Conservation (phyloP, 75 land plant species). For the Larix kaempferi region DNA sequence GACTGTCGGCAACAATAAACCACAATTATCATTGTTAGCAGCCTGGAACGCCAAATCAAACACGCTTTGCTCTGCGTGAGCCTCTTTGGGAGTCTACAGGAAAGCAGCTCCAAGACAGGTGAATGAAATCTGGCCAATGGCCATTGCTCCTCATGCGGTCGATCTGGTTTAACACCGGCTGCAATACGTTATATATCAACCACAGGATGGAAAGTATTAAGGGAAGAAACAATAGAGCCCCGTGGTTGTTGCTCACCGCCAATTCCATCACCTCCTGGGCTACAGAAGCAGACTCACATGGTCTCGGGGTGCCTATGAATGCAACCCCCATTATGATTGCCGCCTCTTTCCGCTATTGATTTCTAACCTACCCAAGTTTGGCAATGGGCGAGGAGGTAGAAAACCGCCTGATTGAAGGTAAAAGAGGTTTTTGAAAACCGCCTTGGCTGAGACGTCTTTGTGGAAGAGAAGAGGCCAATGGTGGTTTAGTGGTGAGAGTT, state of each 20-base stretch:
- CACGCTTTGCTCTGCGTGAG: conserved; percentile 10
- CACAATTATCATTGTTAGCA: conserved; percentile 47
- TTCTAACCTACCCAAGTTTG: background rate
- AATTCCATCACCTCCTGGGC: conserved; percentile 55
- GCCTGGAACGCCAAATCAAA: conserved; percentile 26
- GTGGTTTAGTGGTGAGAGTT: background rate
- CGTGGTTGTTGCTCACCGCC: conserved; percentile 67
- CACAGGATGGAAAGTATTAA: conserved; percentile 68
- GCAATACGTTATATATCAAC: conserved; percentile 82
- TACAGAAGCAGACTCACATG: conserved; percentile 60
- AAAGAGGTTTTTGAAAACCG: background rate
- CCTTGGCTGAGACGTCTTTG: background rate
- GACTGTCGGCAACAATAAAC: conserved; percentile 52
- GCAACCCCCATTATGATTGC: background rate
- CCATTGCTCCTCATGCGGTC: conserved; percentile 64
- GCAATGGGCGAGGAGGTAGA: background rate
- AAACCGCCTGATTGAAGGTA: background rate
- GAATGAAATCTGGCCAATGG: conserved; percentile 41
- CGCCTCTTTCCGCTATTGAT: too few species aligned
- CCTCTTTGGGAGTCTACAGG: background rate
- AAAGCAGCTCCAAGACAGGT: conserved; percentile 15
- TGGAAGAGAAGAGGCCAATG: background rate
- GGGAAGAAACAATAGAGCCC: conserved; percentile 52
- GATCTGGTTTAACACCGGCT: conserved; percentile 77
- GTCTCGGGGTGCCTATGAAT: conserved; percentile 35